These are phyloP conservation scores for Colletotrichum spinosum DNA, from an alignment of 2,329 filamentous ascomycete genomes.

Conservation along the genomic window DNA sequence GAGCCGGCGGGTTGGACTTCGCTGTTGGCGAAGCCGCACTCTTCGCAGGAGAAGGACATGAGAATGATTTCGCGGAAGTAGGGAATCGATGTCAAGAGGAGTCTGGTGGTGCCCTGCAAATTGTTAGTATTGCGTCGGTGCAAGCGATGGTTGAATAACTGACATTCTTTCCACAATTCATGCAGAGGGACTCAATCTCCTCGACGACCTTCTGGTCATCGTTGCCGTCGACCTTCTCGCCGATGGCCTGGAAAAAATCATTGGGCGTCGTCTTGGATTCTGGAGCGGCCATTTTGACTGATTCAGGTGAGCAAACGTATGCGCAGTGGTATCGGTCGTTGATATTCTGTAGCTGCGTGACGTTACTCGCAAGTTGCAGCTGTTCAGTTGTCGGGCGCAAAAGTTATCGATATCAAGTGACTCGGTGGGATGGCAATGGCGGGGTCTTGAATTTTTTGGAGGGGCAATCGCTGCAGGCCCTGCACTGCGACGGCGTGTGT, in stretches of 20 bases:
- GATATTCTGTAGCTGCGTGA: background rate
- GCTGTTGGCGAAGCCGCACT: slow-evolving; percentile 91
- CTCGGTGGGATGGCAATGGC: slow-evolving; percentile 38
- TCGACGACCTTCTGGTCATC: slow-evolving; percentile 70
- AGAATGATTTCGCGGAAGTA: slow-evolving; percentile 98
- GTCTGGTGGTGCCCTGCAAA: slow-evolving; percentile 79
- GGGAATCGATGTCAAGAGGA: slow-evolving; percentile 92
- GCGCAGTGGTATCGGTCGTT: slow-evolving; percentile 7
- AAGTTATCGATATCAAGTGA: slow-evolving; percentile 7
- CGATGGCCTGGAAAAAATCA: slow-evolving; percentile 73
- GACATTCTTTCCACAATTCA: slow-evolving; percentile 87
- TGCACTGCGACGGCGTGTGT: slow-evolving; percentile 32
- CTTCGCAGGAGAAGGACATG: slow-evolving; percentile 94
- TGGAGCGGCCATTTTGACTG: slow-evolving; percentile 55
- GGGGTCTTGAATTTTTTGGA: slow-evolving; percentile 42
- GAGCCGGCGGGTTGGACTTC: slow-evolving; percentile 93
- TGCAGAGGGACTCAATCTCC: slow-evolving; percentile 83
- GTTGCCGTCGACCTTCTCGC: slow-evolving; percentile 65
- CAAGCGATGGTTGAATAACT: slow-evolving; percentile 41
- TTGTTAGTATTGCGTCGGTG: slow-evolving; percentile 28
- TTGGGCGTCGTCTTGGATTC: slow-evolving; percentile 53
- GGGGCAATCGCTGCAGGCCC: slow-evolving; percentile 39
- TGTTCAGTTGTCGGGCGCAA: slow-evolving; percentile 30
- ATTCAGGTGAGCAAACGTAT: background rate
- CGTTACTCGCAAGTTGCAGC: slow-evolving; percentile 3